These are phyloP conservation scores for Hibiscus tridactylites DNA, from an alignment of 345 rosid species.

Conservation along the genomic window DNA sequence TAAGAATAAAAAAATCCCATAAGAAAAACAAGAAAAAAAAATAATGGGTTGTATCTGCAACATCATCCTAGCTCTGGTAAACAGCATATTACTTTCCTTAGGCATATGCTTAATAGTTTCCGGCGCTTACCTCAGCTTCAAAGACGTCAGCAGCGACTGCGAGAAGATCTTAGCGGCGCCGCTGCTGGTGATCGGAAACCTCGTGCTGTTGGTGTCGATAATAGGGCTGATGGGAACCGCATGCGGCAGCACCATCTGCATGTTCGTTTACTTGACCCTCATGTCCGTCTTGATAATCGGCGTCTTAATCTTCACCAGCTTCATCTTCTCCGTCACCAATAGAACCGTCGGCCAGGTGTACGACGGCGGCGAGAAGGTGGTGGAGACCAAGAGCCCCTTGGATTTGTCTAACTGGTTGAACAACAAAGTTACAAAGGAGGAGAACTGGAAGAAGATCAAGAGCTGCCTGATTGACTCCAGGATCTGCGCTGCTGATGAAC, in stretches of 20 bases:
- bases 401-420: constrained; percentile 16
- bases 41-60: constrained; percentile 1
- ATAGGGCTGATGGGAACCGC: constrained; percentile 4
- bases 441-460: constrained; percentile 18
- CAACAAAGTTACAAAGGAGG: background rate
- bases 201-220: background rate
- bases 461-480: constrained; percentile 23
- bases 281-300: constrained; percentile 2
- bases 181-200: background rate
- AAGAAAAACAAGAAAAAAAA: too few relatives aligned
- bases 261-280: constrained; percentile 2
- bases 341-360: background rate
- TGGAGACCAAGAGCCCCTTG: background rate
- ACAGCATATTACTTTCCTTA: background rate
- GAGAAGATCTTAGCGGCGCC: background rate
- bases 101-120: background rate
- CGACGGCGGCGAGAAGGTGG: background rate
- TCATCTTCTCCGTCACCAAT: constrained; percentile 12
- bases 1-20: too few relatives aligned
- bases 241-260: background rate
- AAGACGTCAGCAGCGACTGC: background rate
- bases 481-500: constrained; percentile 6
- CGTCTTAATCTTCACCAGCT: background rate
- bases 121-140: background rate
- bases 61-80: background rate